Percentiles rank a stretch among this genome's conserved stretches.
Evolutionary conservation across 805 yeast genomes (phyloP).

Genomic region (Kodamaea jinghongensis): DNA sequence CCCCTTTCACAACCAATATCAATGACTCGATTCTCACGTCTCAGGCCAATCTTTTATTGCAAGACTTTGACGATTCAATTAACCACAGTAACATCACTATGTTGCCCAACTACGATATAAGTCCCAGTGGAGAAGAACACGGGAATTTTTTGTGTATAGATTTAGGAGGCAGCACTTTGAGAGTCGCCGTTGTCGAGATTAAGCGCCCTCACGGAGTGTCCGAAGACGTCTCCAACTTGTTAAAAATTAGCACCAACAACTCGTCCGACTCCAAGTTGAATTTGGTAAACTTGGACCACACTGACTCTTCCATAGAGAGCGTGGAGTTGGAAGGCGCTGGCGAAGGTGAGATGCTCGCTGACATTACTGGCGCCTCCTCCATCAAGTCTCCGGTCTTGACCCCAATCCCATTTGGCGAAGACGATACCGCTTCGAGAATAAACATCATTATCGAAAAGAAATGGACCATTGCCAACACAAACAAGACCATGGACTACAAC

Average conservation of each 20-base stretch:
- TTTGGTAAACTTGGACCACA: slow-evolving; percentile 8
- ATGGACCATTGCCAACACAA: slow-evolving; percentile 38
- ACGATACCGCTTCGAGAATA: slow-evolving; percentile 22
- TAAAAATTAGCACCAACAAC: slow-evolving; percentile 5
- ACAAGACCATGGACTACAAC: slow-evolving; percentile 36
- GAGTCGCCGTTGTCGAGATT: slow-evolving; percentile 40
- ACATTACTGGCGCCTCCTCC: slow-evolving; percentile 1
- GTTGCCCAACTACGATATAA: slow-evolving; percentile 40
- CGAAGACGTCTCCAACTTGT: slow-evolving; percentile 1
- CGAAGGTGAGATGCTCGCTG: not conserved
- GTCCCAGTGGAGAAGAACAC: slow-evolving; percentile 34
- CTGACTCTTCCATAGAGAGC: slow-evolving; percentile 8
- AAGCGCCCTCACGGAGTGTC: not conserved
- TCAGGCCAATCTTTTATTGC: slow-evolving; percentile 11
- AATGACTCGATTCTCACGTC: slow-evolving; percentile 10
- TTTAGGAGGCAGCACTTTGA: slow-evolving; percentile 55
- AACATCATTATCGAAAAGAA: slow-evolving; percentile 28
- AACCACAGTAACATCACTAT: slow-evolving; percentile 30
- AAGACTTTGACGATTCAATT: slow-evolving; percentile 32
- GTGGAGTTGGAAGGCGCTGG: slow-evolving; percentile 1
- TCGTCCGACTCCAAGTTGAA: slow-evolving; percentile 9
- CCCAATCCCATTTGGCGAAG: not conserved
- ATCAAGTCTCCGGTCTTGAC: not conserved
- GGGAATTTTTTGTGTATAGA: slow-evolving; percentile 49
- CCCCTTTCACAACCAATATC: slow-evolving; percentile 11